phyloP scores from a whole-genome alignment of 2,329 filamentous ascomycete genomes.

The Saccharata proteae region DNA sequence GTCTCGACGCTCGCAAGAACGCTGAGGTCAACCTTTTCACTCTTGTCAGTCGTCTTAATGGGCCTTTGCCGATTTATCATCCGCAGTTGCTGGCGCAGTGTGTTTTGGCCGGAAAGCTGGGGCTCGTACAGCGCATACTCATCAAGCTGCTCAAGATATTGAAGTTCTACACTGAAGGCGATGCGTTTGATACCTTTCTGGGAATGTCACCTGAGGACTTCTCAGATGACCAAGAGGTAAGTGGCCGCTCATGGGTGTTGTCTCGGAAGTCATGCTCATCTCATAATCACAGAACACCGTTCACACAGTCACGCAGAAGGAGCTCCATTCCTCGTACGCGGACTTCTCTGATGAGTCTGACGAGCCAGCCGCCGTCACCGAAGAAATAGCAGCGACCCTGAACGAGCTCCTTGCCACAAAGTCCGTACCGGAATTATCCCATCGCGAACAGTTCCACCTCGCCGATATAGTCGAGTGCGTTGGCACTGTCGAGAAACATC shows the following conservation, averaged over 20 bases:
- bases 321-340: slow-evolving; percentile 39
- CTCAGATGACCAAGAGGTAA: slow-evolving; percentile 33
- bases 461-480: slow-evolving; percentile 77
- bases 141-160: slow-evolving; percentile 61
- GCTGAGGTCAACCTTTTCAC: slow-evolving; percentile 62
- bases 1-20: slow-evolving; percentile 35
- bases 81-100: slow-evolving; percentile 83
- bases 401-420: slow-evolving; percentile 66
- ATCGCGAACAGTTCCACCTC: slow-evolving; percentile 75
- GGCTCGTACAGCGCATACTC: slow-evolving; percentile 60
- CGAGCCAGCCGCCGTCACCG: slow-evolving; percentile 54
- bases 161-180: slow-evolving; percentile 74
- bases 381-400: slow-evolving; percentile 56
- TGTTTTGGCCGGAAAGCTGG: slow-evolving; percentile 66
- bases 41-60: slow-evolving; percentile 72
- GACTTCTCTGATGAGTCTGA: slow-evolving; percentile 39
- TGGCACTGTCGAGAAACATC: slow-evolving; percentile 72
- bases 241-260: slow-evolving; percentile 6
- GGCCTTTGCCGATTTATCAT: slow-evolving; percentile 79
- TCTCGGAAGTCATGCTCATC: slow-evolving; percentile 10
- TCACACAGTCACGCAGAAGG: slow-evolving; percentile 32
- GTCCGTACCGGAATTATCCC: slow-evolving; percentile 67
- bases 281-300: slow-evolving; percentile 18
- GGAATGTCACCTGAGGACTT: slow-evolving; percentile 42
- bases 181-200: slow-evolving; percentile 66